phyloP scores from a whole-genome alignment of 2,329 filamentous ascomycete genomes.

The Teratosphaeria pseudoeucalypti region DNA sequence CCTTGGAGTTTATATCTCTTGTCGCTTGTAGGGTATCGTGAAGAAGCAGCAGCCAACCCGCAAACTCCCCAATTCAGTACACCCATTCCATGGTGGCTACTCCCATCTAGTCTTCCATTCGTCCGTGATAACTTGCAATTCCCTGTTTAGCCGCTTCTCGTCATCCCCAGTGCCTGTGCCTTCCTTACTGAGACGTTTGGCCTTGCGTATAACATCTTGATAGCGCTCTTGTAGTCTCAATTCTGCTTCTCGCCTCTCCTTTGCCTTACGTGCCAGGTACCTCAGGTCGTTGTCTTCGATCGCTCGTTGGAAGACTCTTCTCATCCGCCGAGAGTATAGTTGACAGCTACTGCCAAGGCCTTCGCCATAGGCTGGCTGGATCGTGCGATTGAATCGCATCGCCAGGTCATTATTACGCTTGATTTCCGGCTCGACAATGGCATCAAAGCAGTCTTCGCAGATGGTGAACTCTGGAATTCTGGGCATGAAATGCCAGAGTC shows the following conservation, averaged over 20 bases:
- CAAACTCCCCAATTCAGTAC: background rate
- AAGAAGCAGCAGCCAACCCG: background rate
- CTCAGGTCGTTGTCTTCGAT: conserved; percentile 56
- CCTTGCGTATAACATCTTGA: conserved; percentile 19
- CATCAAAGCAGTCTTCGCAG: conserved; percentile 77
- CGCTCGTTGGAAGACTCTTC: conserved; percentile 57
- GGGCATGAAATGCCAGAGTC: conserved; percentile 68
- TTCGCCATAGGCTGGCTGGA: conserved; percentile 44
- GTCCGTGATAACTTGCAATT: conserved; percentile 39
- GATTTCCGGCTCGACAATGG: conserved; percentile 62
- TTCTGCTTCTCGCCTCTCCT: conserved; percentile 49
- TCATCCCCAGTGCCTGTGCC: conserved; percentile 40
- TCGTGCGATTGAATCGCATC: conserved; percentile 52
- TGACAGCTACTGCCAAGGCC: conserved; percentile 53
- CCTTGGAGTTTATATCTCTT: background rate
- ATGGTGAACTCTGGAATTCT: conserved; percentile 63
- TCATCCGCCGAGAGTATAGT: conserved; percentile 72
- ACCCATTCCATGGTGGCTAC: conserved; percentile 7
- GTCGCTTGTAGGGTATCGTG: background rate
- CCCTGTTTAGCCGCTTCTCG: conserved; percentile 44
- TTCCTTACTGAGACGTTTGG: conserved; percentile 31
- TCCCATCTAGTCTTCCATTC: conserved; percentile 45
- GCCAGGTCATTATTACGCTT: conserved; percentile 42
- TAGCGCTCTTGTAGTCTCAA: conserved; percentile 48
- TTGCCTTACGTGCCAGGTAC: conserved; percentile 53